These are phyloP conservation scores for Suhomyces guaymorum DNA, from an alignment of 1,139 yeast genomes.

Conservation along the genomic window DNA sequence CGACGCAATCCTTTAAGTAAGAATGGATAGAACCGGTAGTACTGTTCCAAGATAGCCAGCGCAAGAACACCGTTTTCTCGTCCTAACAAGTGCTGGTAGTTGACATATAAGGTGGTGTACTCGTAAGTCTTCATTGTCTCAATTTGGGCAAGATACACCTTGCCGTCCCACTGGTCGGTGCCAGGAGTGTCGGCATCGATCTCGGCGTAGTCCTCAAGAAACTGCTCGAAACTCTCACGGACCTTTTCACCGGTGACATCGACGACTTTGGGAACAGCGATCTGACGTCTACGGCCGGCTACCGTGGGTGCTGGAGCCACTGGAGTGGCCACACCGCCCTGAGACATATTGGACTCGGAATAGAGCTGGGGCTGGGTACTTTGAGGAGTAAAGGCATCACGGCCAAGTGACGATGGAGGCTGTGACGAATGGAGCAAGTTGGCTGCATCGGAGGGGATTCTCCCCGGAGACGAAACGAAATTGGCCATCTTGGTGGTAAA, in stretches of 20 bases:
- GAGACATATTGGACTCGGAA: conserved; percentile 23
- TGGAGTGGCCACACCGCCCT: conserved; percentile 19
- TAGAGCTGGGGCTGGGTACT: conserved; percentile 15
- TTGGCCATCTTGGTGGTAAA: conserved; percentile 33
- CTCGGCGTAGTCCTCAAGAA: conserved; percentile 58
- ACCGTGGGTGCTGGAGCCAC: conserved; percentile 22
- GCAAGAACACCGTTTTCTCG: conserved; percentile 89
- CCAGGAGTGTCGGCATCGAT: conserved; percentile 35
- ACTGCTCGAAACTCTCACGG: conserved; percentile 84
- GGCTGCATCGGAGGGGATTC: conserved; percentile 50
- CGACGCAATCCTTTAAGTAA: conserved; percentile 72
- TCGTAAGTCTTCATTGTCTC: conserved; percentile 80
- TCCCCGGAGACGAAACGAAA: conserved; percentile 49
- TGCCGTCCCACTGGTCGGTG: conserved; percentile 50
- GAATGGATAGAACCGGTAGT: conserved; percentile 88
- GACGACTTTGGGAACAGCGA: conserved; percentile 79
- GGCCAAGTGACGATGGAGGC: conserved; percentile 47
- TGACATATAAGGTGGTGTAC: conserved; percentile 76
- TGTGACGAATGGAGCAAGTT: conserved; percentile 45
- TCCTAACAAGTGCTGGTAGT: conserved; percentile 73
- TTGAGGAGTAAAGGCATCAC: conserved; percentile 31
- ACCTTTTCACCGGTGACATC: conserved; percentile 95
- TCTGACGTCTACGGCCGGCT: conserved; percentile 52
- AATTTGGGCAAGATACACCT: conserved; percentile 74
- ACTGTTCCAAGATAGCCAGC: conserved; percentile 85